These are phyloP conservation scores for Malassezia psittaci DNA, from an alignment of 1,284 basidiomycete genomes.

Conservation along the genomic window DNA sequence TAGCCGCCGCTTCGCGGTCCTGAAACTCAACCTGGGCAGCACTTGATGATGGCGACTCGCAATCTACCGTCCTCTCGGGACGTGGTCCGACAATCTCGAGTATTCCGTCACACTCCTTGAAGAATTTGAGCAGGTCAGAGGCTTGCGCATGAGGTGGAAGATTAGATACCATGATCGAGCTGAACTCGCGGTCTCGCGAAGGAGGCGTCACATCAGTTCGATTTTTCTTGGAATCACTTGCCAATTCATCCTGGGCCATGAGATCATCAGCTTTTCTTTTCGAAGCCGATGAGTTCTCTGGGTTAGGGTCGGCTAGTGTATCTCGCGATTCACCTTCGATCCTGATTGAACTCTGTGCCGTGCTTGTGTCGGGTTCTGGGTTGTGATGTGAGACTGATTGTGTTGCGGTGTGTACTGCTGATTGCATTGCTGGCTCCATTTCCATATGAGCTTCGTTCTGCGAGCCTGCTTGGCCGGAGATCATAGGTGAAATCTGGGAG, in stretches of 20 bases:
- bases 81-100: constrained; percentile 31
- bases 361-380: neutral
- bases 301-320: neutral
- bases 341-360: neutral
- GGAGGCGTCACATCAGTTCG: constrained; percentile 1
- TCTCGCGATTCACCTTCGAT: neutral
- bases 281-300: neutral
- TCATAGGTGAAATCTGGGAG: no score
- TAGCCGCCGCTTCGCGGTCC: constrained; percentile 54
- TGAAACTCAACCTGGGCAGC: constrained; percentile 50
- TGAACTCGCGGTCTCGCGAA: constrained; percentile 77
- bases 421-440: constrained; percentile 49
- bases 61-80: neutral
- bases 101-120: constrained; percentile 57
- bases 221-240: neutral
- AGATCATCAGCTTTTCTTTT: constrained; percentile 27
- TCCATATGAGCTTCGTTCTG: no score
- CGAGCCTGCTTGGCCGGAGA: no score
- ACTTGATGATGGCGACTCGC: constrained; percentile 9
- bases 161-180: constrained; percentile 74
- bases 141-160: constrained; percentile 58
- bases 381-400: no score
- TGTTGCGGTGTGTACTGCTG: constrained; percentile 27
- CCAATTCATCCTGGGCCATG: constrained; percentile 3
- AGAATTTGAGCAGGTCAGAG: constrained; percentile 61